These are phyloP conservation scores for Backusella parvicylindrica DNA, from an alignment of 192 early-diverging fungal genomes.

Conservation along the genomic window DNA sequence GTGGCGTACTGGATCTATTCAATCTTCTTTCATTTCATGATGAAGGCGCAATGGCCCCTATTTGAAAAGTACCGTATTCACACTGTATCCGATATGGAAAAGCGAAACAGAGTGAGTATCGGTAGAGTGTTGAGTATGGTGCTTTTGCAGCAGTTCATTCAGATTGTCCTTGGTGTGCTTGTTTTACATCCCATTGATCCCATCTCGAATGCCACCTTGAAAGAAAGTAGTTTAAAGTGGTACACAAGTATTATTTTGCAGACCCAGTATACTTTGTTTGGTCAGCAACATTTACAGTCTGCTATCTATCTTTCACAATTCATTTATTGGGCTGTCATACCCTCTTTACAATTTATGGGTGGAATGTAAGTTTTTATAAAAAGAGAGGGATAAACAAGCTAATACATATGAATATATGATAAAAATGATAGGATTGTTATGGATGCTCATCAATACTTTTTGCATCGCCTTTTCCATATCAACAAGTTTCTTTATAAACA, in stretches of 20 bases:
- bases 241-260: not conserved
- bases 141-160: constrained; percentile 66
- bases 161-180: constrained; percentile 43
- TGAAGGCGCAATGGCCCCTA: constrained; percentile 50
- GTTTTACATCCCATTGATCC: constrained; percentile 16
- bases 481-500: constrained; percentile 68
- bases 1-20: constrained; percentile 71
- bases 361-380: constrained; percentile 43
- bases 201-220: not conserved
- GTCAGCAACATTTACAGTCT: not conserved
- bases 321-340: constrained; percentile 31
- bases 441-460: constrained; percentile 64
- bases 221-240: constrained; percentile 5
- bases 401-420: not conserved
- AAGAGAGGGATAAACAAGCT: not conserved
- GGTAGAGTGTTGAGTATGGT: constrained; percentile 59
- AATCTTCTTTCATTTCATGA: constrained; percentile 60
- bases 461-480: constrained; percentile 70
- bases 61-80: constrained; percentile 73
- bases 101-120: constrained; percentile 62
- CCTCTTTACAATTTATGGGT: constrained; percentile 38
- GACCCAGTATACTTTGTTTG: not conserved
- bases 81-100: constrained; percentile 47
- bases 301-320: constrained; percentile 7
- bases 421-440: constrained; percentile 43